phyloP scores from a whole-genome alignment of 352 stramenopile genomes.

The Phytophthora sp. region DNA sequence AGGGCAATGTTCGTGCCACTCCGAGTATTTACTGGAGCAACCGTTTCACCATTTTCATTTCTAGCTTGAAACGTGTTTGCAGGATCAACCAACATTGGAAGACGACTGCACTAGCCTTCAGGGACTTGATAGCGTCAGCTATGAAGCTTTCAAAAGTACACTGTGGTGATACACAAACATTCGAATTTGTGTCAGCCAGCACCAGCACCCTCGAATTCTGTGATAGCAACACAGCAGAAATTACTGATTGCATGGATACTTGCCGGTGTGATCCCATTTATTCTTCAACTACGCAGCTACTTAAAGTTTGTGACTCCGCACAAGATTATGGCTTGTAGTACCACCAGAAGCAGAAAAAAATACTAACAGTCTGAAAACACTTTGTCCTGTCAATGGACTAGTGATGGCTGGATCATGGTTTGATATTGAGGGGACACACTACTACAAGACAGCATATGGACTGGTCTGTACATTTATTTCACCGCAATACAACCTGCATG shows the following conservation, averaged over 20 bases:
- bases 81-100: no score
- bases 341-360: background rate
- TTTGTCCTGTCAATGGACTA: background rate
- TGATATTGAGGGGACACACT: constrained; percentile 16
- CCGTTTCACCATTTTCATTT: no score
- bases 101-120: no score
- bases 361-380: background rate
- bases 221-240: background rate
- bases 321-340: constrained; percentile 2
- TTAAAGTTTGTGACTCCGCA: constrained; percentile 1
- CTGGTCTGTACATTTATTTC: constrained; percentile 6
- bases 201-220: no score
- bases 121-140: no score
- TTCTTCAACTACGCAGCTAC: constrained; percentile 13
- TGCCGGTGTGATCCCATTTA: constrained; percentile 1
- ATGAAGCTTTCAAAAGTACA: no score
- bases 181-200: no score
- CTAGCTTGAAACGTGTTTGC: no score
- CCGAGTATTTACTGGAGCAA: no score
- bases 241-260: constrained; percentile 1
- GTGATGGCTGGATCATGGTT: constrained; percentile 5
- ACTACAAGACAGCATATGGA: background rate
- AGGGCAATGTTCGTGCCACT: no score
- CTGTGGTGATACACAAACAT: no score
- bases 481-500: constrained; percentile 22